Percentiles rank a stretch among this genome's conserved stretches.
These are phyloP conservation scores for Coniella lustricola DNA, from an alignment of 2,329 filamentous ascomycete genomes.

Conservation along the genomic window DNA sequence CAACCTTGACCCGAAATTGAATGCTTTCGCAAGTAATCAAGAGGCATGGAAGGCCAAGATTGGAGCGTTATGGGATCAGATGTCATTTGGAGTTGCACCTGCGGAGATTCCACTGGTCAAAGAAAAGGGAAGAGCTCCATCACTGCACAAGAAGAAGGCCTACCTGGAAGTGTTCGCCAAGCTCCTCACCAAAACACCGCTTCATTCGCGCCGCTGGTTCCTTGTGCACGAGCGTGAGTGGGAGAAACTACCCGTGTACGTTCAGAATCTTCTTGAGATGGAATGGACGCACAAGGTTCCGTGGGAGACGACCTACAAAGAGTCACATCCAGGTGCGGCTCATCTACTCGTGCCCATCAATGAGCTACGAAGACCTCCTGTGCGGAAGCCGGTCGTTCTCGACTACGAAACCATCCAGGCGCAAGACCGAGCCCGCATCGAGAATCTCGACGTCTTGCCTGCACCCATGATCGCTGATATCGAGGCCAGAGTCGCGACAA, in stretches of 20 bases:
- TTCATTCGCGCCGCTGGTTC: constrained; percentile 13
- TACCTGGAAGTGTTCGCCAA: neutral
- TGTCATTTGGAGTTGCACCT: neutral
- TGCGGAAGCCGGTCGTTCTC: neutral
- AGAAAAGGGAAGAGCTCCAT: neutral
- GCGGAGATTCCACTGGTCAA: neutral
- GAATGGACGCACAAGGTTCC: constrained; percentile 11
- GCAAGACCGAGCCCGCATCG: neutral
- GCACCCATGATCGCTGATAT: neutral
- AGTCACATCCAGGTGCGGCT: neutral
- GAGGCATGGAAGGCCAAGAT: neutral
- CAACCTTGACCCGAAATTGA: neutral
- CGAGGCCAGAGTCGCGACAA: neutral
- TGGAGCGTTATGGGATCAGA: neutral
- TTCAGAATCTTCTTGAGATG: constrained; percentile 4
- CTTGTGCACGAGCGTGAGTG: neutral
- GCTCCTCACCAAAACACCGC: constrained; percentile 9
- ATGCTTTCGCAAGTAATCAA: neutral
- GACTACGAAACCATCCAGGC: neutral
- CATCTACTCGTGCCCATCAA: constrained; percentile 4
- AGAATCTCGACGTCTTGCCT: neutral
- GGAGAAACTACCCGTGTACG: neutral
- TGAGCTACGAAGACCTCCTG: neutral
- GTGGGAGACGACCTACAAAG: constrained; percentile 2
- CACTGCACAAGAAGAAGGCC: neutral